Evolutionary conservation across 345 rosid genomes (phyloP).

Genomic region (Barbarea vulgaris): DNA sequence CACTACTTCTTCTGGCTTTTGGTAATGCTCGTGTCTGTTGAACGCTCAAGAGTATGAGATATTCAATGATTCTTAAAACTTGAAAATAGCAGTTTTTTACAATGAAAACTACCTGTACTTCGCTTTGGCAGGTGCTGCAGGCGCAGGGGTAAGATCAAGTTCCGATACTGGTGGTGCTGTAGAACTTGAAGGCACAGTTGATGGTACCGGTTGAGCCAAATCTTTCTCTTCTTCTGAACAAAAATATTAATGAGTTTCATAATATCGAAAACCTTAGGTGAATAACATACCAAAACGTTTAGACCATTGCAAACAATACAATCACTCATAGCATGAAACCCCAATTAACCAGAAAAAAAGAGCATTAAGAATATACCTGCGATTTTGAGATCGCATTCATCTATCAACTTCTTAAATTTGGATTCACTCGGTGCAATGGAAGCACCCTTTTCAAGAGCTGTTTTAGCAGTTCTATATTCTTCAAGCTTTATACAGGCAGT

Average conservation of each 20-base stretch:
- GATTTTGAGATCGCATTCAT: conserved; percentile 65
- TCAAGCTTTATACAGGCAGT: conserved; percentile 89
- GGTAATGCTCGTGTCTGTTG: conserved; percentile 80
- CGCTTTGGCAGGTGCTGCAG: conserved; percentile 44
- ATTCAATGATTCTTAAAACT: background rate
- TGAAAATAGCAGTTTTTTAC: background rate
- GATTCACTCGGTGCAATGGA: conserved; percentile 56
- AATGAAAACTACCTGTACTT: conserved; percentile 53
- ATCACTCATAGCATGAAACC: background rate
- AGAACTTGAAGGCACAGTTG: conserved; percentile 15
- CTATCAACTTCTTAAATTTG: conserved; percentile 68
- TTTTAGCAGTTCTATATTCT: conserved; percentile 84
- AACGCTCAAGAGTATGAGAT: conserved; percentile 10
- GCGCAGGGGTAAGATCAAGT: conserved; percentile 20
- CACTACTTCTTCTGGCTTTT: conserved; percentile 89
- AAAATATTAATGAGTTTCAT: background rate
- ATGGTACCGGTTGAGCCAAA: conserved; percentile 24
- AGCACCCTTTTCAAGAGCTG: conserved; percentile 72
- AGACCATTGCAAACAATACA: background rate
- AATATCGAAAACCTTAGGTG: background rate
- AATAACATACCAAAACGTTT: background rate
- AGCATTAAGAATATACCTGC: conserved; percentile 45
- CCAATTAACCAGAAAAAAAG: conserved; percentile 8
- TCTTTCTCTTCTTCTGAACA: conserved; percentile 41
- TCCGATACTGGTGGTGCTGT: background rate